Percentiles rank a stretch among this genome's conserved stretches.
Evolutionary conservation across 2,329 filamentous ascomycete species (phyloP).

Genomic region (Neobulgaria alba): DNA sequence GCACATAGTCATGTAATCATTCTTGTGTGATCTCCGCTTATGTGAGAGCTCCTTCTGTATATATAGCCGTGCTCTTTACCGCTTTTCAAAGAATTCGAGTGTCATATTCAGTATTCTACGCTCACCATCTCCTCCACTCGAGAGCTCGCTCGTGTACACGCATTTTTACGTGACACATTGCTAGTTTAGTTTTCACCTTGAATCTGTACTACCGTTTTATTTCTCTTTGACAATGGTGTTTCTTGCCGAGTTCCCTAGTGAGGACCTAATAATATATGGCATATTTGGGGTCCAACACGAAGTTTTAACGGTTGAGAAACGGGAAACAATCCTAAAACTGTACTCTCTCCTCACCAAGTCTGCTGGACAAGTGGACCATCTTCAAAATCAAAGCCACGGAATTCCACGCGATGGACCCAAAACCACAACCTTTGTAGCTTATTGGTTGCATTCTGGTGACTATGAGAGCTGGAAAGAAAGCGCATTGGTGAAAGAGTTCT

Average conservation of each 20-base stretch:
- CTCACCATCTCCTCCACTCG: no score
- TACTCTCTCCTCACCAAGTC: conserved; percentile 11
- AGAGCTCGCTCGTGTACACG: no score
- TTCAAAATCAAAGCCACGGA: conserved; percentile 9
- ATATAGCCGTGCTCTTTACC: no score
- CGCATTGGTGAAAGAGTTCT: conserved; percentile 8
- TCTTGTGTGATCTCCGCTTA: no score
- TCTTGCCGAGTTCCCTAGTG: conserved; percentile 6
- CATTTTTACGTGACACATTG: no score
- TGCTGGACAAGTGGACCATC: conserved; percentile 9
- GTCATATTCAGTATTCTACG: no score
- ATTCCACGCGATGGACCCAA: conserved; percentile 2
- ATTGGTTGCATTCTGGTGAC: not conserved
- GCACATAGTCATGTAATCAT: no score
- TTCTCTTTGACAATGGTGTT: conserved; percentile 15
- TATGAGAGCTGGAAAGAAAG: not conserved
- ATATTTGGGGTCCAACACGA: conserved; percentile 14
- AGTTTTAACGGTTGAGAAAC: conserved; percentile 7
- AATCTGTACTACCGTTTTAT: no score
- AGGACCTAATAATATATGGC: conserved; percentile 10
- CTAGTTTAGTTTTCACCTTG: no score
- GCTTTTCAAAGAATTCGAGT: no score
- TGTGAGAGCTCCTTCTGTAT: no score
- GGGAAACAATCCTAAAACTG: conserved; percentile 2
- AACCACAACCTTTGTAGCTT: conserved; percentile 5